Conservation (phyloP, 306 rosid genomes). For the Corylus avellana region DNA sequence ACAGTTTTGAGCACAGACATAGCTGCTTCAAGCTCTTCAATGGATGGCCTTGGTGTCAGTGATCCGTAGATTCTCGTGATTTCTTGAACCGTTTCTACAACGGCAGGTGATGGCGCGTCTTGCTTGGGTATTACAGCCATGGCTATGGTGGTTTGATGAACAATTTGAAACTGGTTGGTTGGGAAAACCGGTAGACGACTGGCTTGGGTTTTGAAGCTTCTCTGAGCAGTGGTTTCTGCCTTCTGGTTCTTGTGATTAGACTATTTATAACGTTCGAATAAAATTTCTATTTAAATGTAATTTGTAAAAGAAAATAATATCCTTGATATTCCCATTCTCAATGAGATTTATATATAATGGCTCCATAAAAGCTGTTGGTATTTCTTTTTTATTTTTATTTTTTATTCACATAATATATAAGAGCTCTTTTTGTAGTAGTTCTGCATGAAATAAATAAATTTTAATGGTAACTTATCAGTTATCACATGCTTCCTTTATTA, state of each 20-base stretch:
- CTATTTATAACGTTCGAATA: neutral
- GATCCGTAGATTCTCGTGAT: conserved; percentile 63
- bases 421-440: no score
- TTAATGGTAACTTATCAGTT: no score
- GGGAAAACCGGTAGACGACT: neutral
- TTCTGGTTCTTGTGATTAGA: neutral
- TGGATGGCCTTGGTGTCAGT: conserved; percentile 80
- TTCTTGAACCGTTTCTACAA: conserved; percentile 54
- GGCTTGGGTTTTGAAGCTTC: neutral
- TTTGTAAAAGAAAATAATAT: no score
- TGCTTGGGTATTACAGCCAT: conserved; percentile 47
- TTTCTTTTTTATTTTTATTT: no score
- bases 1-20: conserved; percentile 55
- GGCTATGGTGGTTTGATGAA: conserved; percentile 21
- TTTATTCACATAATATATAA: no score
- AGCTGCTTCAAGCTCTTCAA: conserved; percentile 84
- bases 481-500: no score
- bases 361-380: no score
- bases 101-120: conserved; percentile 41
- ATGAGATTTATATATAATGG: no score
- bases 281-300: no score
- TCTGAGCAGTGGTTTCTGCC: neutral
- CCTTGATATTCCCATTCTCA: no score
- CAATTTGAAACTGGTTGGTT: neutral
- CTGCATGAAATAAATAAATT: no score